Evolutionary conservation across 2,329 filamentous ascomycete species (phyloP).

Genomic region (Canariomyces notabilis): DNA sequence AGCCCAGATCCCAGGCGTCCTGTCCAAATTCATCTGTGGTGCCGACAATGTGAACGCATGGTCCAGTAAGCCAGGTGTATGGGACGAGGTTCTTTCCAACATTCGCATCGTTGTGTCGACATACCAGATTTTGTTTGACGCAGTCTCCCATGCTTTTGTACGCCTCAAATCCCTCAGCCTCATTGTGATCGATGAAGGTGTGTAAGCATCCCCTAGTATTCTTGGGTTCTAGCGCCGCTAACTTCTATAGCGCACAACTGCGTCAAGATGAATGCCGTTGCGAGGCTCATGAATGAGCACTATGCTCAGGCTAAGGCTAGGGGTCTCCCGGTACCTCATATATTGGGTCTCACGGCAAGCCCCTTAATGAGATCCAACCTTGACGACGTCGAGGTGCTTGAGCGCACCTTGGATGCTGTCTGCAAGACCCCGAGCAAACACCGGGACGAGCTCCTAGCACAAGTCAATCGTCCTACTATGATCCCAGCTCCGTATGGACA

Average conservation of each 20-base stretch:
- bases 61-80: slow-evolving; percentile 56
- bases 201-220: slow-evolving; percentile 9
- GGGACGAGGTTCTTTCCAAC: slow-evolving; percentile 61
- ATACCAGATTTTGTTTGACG: slow-evolving; percentile 68
- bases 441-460: slow-evolving; percentile 62
- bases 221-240: slow-evolving; percentile 14
- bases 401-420: slow-evolving; percentile 63
- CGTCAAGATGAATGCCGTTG: slow-evolving; percentile 56
- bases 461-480: slow-evolving; percentile 63
- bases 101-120: slow-evolving; percentile 74
- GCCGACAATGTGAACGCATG: slow-evolving; percentile 67
- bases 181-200: slow-evolving; percentile 80
- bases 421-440: slow-evolving; percentile 65
- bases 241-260: slow-evolving; percentile 65
- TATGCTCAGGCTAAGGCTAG: slow-evolving; percentile 51
- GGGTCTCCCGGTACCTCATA: slow-evolving; percentile 49
- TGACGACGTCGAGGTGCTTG: slow-evolving; percentile 55
- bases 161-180: slow-evolving; percentile 58
- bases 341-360: slow-evolving; percentile 78
- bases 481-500: slow-evolving; percentile 31
- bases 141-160: slow-evolving; percentile 70
- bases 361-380: slow-evolving; percentile 60
- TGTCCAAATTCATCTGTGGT: slow-evolving; percentile 61
- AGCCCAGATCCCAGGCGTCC: slow-evolving; percentile 54
- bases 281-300: slow-evolving; percentile 66